Conservation (phyloP, 176 grass and related monocot genomes). For the Hyparrhenia diplandra region DNA sequence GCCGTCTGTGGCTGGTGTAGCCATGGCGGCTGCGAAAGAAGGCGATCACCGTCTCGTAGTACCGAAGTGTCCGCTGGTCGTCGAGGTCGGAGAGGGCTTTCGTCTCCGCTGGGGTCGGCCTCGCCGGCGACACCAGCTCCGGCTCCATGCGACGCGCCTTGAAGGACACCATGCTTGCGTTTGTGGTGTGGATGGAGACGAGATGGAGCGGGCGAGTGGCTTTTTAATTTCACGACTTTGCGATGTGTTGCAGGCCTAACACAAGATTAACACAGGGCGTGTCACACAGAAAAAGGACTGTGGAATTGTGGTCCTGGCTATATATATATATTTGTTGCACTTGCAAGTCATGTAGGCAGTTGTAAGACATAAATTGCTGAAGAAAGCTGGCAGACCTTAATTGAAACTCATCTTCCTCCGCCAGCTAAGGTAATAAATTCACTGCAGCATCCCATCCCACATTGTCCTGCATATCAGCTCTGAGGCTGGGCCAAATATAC, state of each 20-base stretch:
- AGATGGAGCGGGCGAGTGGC: background rate
- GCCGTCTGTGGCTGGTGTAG: background rate
- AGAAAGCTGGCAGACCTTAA: background rate
- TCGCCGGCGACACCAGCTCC: constrained; percentile 16
- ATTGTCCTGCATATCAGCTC: too few relatives aligned
- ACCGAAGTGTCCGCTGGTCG: constrained; percentile 40
- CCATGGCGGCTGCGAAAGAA: constrained; percentile 18
- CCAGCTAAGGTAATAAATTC: background rate
- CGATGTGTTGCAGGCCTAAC: background rate
- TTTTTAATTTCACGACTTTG: background rate
- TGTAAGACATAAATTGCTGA: constrained; percentile 1
- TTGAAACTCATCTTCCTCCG: background rate
- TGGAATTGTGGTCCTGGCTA: background rate
- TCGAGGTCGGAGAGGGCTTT: constrained; percentile 31
- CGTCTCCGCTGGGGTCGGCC: constrained; percentile 11
- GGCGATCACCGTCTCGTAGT: constrained; percentile 32
- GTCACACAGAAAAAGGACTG: background rate
- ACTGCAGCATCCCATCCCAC: background rate
- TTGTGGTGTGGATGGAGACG: background rate
- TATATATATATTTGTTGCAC: background rate
- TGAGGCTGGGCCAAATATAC: background rate
- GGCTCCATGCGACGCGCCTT: constrained; percentile 16
- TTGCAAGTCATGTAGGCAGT: background rate
- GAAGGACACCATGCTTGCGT: constrained; percentile 10
- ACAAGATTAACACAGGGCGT: background rate